These are phyloP conservation scores for Kazachstania psychrophila DNA, from an alignment of 805 yeast species.

Conservation along the genomic window DNA sequence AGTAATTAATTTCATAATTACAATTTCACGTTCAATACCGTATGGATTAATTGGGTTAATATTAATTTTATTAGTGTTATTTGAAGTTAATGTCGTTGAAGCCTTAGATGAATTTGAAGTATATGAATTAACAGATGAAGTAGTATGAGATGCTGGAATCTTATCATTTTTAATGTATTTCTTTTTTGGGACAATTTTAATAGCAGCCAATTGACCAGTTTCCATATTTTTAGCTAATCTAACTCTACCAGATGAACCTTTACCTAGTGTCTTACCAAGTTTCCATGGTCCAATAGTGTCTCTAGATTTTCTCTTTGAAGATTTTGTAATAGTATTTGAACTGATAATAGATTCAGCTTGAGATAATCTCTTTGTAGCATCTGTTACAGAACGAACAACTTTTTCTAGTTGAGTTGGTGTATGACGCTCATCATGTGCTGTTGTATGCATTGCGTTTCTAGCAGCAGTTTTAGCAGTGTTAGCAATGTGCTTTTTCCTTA, in stretches of 20 bases:
- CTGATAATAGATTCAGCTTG: constrained; percentile 24
- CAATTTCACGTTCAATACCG: constrained; percentile 95
- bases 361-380: constrained; percentile 29
- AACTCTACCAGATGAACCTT: constrained; percentile 79
- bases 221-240: constrained; percentile 59
- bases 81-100: constrained; percentile 11
- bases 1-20: constrained; percentile 89
- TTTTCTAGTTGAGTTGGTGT: constrained; percentile 18
- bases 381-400: constrained; percentile 29
- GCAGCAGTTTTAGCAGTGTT: constrained; percentile 24
- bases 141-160: neutral
- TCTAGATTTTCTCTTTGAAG: constrained; percentile 26
- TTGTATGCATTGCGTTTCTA: constrained; percentile 18
- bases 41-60: constrained; percentile 43
- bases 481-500: constrained; percentile 8
- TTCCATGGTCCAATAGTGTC: constrained; percentile 73
- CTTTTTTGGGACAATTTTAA: constrained; percentile 67
- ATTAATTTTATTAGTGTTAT: constrained; percentile 11
- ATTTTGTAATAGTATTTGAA: constrained; percentile 15
- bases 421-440: neutral
- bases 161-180: constrained; percentile 13
- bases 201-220: constrained; percentile 73
- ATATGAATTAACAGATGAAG: constrained; percentile 3
- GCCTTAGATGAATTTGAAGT: constrained; percentile 10
- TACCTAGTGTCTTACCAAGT: constrained; percentile 67